Evolutionary conservation across 331 rosid genomes (phyloP).

Genomic region (Dryas integrifolia): DNA sequence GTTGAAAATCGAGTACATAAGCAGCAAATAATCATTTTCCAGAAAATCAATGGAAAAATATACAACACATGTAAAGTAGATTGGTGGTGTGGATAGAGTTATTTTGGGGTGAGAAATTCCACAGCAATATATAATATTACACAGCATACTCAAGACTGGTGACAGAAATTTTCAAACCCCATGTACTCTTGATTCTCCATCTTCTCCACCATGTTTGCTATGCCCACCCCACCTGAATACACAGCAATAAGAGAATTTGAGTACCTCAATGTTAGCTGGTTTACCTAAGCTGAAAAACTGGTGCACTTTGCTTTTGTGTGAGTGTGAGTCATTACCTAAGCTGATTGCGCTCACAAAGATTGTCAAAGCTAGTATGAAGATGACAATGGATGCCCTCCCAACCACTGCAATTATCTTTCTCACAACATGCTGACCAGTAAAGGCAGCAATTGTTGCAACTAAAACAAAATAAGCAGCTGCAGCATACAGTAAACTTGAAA

Average conservation of each 20-base stretch:
- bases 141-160: conserved; percentile 29
- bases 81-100: conserved; percentile 20
- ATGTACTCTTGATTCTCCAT: conserved; percentile 64
- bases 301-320: neutral
- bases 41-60: conserved; percentile 30
- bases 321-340: conserved; percentile 46
- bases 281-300: neutral
- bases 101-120: conserved; percentile 19
- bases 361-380: conserved; percentile 69
- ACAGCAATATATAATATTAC: neutral
- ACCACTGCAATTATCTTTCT: conserved; percentile 58
- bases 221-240: conserved; percentile 69
- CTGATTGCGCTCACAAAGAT: conserved; percentile 73
- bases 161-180: conserved; percentile 67
- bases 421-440: conserved; percentile 70
- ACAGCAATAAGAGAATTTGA: neutral
- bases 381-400: conserved; percentile 67
- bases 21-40: conserved; percentile 19
- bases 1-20: neutral
- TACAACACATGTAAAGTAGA: conserved; percentile 17
- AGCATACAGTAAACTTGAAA: conserved; percentile 9
- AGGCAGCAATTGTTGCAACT: conserved; percentile 69
- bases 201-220: conserved; percentile 67
- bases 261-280: no score
- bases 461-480: conserved; percentile 66